Evolutionary conservation across 192 early-diverging fungal species (phyloP).

Genomic region (Backusella tuberculispora): DNA sequence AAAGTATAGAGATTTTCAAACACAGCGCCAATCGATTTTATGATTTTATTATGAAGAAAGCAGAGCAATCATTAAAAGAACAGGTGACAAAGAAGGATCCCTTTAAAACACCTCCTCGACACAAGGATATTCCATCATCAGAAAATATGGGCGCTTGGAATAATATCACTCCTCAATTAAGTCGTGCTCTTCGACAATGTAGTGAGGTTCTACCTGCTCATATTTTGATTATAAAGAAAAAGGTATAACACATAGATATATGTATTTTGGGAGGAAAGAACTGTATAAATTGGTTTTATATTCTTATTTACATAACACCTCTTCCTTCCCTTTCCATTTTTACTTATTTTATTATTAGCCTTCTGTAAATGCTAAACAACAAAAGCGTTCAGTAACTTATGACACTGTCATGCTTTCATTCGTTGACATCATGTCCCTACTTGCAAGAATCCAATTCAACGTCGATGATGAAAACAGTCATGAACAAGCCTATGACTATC

Average conservation of each 20-base stretch:
- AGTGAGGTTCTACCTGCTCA: conserved; percentile 22
- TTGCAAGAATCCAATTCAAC: conserved; percentile 34
- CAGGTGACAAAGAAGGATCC: conserved; percentile 22
- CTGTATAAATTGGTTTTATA: too few relatives aligned
- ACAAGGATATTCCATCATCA: conserved; percentile 6
- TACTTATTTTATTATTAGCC: not conserved
- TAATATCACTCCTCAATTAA: conserved; percentile 11
- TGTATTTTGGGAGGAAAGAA: not conserved
- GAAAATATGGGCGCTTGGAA: conserved; percentile 28
- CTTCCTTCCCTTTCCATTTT: not conserved
- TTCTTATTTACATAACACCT: not conserved
- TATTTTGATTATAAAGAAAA: conserved; percentile 14
- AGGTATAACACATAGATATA: conserved; percentile 17
- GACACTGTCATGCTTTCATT: conserved; percentile 20
- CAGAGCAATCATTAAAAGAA: conserved; percentile 14
- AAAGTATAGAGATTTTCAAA: conserved; percentile 28
- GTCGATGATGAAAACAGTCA: conserved; percentile 21
- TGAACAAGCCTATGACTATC: conserved; percentile 33
- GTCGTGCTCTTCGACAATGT: conserved; percentile 16
- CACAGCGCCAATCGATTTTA: conserved; percentile 14
- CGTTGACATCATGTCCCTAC: conserved; percentile 36
- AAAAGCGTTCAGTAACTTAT: not conserved
- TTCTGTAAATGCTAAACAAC: not conserved
- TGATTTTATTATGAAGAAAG: conserved; percentile 19
- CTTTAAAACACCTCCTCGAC: conserved; percentile 27